phyloP scores from a whole-genome alignment of 768 basidiomycete species.

The Zangia roseola region DNA sequence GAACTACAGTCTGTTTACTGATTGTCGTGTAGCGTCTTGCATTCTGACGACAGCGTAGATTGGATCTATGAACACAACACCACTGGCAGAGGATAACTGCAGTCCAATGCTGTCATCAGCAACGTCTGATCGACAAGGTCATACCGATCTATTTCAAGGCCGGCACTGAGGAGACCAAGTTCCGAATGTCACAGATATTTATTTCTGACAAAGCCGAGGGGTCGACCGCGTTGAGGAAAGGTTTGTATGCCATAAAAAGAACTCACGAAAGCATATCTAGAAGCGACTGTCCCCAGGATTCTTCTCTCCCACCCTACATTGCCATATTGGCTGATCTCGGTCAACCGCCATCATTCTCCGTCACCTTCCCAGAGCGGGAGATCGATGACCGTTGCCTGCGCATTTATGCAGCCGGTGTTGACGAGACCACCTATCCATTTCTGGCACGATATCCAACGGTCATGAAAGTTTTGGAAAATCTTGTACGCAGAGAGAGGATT shows the following conservation, averaged over 20 bases:
- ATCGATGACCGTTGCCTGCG: slow-evolving; percentile 5
- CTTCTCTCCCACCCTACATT: not conserved
- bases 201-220: slow-evolving; percentile 15
- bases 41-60: not conserved
- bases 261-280: not conserved
- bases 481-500: not conserved
- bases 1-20: too few species aligned
- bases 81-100: slow-evolving; percentile 16
- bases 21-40: not conserved
- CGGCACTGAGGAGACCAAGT: not conserved
- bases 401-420: not conserved
- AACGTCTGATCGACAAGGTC: slow-evolving; percentile 10
- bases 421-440: slow-evolving; percentile 3
- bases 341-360: not conserved
- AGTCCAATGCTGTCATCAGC: slow-evolving; percentile 15
- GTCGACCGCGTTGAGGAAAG: not conserved
- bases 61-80: too few species aligned
- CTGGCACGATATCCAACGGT: not conserved
- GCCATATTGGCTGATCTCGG: slow-evolving; percentile 12
- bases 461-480: not conserved
- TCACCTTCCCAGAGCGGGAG: not conserved
- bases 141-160: too few species aligned
- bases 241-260: not conserved
- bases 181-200: slow-evolving; percentile 14
- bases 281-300: not conserved